Percentiles rank a stretch among this genome's conserved stretches.
Evolutionary conservation across 768 basidiomycete genomes (phyloP).

Genomic region (Kwoniella newhampshirensis): DNA sequence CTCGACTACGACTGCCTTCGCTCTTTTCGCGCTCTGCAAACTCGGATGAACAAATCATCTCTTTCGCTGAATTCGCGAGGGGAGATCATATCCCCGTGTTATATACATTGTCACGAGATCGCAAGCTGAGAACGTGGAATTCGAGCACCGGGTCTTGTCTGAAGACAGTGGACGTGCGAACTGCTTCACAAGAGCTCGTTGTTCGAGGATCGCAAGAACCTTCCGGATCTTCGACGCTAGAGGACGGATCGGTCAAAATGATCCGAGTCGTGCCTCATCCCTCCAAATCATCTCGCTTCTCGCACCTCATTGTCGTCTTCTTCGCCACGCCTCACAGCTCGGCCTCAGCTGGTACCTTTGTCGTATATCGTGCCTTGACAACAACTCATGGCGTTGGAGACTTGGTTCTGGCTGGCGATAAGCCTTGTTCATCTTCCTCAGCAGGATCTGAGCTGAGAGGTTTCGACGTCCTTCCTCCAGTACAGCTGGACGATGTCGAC

Average conservation of each 20-base stretch:
- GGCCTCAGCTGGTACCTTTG: slow-evolving; percentile 76
- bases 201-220: slow-evolving; percentile 31
- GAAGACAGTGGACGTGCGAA: slow-evolving; percentile 56
- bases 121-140: slow-evolving; percentile 81
- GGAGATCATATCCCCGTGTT: slow-evolving; percentile 11
- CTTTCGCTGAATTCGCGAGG: slow-evolving; percentile 27
- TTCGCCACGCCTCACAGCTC: slow-evolving; percentile 67
- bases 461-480: slow-evolving; percentile 36
- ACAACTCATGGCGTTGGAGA: slow-evolving; percentile 22
- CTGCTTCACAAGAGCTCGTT: slow-evolving; percentile 44
- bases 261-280: slow-evolving; percentile 61
- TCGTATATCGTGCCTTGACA: slow-evolving; percentile 54
- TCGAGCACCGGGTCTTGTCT: slow-evolving; percentile 66
- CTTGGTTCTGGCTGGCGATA: slow-evolving; percentile 23
- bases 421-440: slow-evolving; percentile 51
- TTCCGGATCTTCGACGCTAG: slow-evolving; percentile 5
- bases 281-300: slow-evolving; percentile 47
- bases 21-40: slow-evolving; percentile 35
- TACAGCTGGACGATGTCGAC: slow-evolving; percentile 15
- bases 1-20: slow-evolving; percentile 35
- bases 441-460: slow-evolving; percentile 33
- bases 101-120: slow-evolving; percentile 85
- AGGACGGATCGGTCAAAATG: slow-evolving; percentile 47
- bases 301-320: slow-evolving; percentile 68
- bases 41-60: slow-evolving; percentile 36